phyloP scores from a whole-genome alignment of 305 asterid species.

The Fraxinus angustifolia region DNA sequence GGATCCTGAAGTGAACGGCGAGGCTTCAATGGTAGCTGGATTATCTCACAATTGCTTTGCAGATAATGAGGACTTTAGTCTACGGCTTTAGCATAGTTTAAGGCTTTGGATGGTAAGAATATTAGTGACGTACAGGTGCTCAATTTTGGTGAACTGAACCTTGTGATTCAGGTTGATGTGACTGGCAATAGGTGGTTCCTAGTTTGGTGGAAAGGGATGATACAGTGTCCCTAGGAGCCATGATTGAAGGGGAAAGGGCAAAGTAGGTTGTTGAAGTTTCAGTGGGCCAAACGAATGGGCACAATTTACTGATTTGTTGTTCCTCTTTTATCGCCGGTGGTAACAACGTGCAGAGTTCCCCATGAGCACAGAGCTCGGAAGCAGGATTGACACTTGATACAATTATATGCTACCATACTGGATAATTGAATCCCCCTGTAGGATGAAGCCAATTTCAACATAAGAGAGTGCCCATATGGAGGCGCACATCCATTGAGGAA shows the following conservation, averaged over 20 bases:
- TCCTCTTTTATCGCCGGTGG: neutral
- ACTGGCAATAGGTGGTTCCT: neutral
- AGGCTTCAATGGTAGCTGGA: neutral
- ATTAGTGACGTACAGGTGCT: neutral
- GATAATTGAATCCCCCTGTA: neutral
- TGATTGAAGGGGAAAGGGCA: neutral
- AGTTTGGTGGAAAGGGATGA: neutral
- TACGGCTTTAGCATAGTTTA: neutral
- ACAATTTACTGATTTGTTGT: neutral
- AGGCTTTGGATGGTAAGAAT: neutral
- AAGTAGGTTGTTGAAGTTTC: neutral
- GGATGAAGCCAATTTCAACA: neutral
- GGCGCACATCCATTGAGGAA: neutral
- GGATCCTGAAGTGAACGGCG: neutral
- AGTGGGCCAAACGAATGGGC: neutral
- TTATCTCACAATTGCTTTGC: neutral
- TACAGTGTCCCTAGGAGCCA: neutral
- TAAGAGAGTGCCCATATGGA: neutral
- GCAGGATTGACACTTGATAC: neutral
- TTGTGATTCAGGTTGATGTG: neutral
- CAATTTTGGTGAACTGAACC: neutral
- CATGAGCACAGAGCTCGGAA: neutral
- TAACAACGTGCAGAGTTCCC: neutral
- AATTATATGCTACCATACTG: neutral
- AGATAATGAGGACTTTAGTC: neutral